These are phyloP conservation scores for Jamesozyma spencerorum DNA, from an alignment of 805 yeast species.

Conservation along the genomic window DNA sequence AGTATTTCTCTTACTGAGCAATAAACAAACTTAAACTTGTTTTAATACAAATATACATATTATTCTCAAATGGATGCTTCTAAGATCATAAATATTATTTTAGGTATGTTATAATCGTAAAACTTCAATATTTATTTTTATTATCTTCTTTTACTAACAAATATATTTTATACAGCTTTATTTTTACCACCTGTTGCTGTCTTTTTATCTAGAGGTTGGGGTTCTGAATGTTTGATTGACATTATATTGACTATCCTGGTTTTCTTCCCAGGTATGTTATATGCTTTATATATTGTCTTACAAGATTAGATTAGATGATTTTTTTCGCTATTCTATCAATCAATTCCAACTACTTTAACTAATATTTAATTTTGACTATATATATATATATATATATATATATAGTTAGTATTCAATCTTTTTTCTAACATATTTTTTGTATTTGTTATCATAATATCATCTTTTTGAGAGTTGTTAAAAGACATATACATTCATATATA, in stretches of 20 bases:
- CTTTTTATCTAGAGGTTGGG: conserved; percentile 57
- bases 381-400: too few species aligned
- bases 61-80: conserved; percentile 23
- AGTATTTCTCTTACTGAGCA: too few species aligned
- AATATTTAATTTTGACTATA: not conserved
- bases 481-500: not conserved
- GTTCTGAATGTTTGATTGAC: conserved; percentile 57
- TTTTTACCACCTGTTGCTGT: conserved; percentile 73
- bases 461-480: too few species aligned
- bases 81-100: conserved; percentile 31
- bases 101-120: conserved; percentile 14
- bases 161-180: conserved; percentile 35
- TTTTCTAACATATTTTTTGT: too few species aligned
- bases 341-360: too few species aligned
- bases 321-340: not conserved
- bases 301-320: conserved; percentile 7
- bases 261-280: conserved; percentile 73
- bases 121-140: not conserved
- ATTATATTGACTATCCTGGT: conserved; percentile 37
- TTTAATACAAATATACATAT: not conserved
- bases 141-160: not conserved
- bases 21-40: too few species aligned
- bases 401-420: too few species aligned
- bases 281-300: conserved; percentile 56
- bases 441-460: too few species aligned